Conservation (phyloP, 2,329 filamentous ascomycete genomes). For the Kalaharituber pfeilii region DNA sequence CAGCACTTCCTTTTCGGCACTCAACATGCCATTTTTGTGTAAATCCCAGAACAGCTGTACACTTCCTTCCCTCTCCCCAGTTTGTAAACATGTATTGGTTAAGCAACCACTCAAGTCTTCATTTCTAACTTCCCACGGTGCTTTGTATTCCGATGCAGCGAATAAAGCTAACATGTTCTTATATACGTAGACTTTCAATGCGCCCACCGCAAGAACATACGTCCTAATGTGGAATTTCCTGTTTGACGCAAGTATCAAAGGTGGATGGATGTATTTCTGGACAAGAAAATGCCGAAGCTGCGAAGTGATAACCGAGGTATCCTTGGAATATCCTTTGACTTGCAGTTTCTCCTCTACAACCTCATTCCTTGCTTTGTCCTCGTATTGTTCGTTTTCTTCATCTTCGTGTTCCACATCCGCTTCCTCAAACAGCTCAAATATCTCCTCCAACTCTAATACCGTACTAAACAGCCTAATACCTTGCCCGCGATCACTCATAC, state of each 20-base stretch:
- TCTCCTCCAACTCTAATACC: slow-evolving; percentile 62
- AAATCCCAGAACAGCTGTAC: slow-evolving; percentile 64
- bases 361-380: slow-evolving; percentile 20
- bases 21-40: slow-evolving; percentile 11
- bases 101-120: slow-evolving; percentile 54
- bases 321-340: neutral
- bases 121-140: slow-evolving; percentile 36
- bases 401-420: slow-evolving; percentile 44
- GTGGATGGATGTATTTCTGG: slow-evolving; percentile 84
- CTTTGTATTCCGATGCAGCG: slow-evolving; percentile 52
- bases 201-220: slow-evolving; percentile 69
- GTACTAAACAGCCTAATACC: slow-evolving; percentile 79
- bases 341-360: slow-evolving; percentile 31
- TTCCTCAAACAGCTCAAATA: slow-evolving; percentile 82
- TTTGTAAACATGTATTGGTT: slow-evolving; percentile 89
- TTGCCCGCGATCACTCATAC: slow-evolving; percentile 92
- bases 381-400: slow-evolving; percentile 41
- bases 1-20: slow-evolving; percentile 31
- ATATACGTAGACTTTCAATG: slow-evolving; percentile 71
- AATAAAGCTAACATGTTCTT: slow-evolving; percentile 85
- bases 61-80: slow-evolving; percentile 39
- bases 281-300: slow-evolving; percentile 92
- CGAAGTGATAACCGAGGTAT: slow-evolving; percentile 37
- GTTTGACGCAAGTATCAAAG: slow-evolving; percentile 47
- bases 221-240: slow-evolving; percentile 90